phyloP scores from a whole-genome alignment of 306 rosid genomes.

The Parietaria judaica region DNA sequence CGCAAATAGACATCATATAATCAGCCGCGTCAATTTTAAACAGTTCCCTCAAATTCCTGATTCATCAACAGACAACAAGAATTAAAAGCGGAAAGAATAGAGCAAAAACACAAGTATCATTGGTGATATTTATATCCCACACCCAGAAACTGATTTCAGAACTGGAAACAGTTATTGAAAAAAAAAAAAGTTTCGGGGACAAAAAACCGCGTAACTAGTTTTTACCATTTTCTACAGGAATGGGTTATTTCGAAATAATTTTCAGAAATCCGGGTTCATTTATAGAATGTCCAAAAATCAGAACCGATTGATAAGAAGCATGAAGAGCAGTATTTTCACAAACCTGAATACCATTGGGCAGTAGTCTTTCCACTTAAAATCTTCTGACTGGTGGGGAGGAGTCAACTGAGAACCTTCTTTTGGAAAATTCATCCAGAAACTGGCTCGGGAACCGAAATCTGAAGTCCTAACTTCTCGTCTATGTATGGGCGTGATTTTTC shows the following conservation, averaged over 20 bases:
- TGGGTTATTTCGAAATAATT: too few relatives aligned
- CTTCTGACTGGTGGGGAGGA: conserved; percentile 93
- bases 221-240: too few relatives aligned
- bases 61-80: conserved; percentile 17
- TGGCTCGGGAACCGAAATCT: conserved; percentile 93
- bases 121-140: too few relatives aligned
- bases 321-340: conserved; percentile 17
- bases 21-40: conserved; percentile 99
- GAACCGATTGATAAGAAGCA: conserved; percentile 6
- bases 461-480: conserved; percentile 88
- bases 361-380: conserved; percentile 97
- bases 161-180: too few relatives aligned
- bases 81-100: not conserved
- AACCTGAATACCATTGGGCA: conserved; percentile 99
- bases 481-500: conserved; percentile 94
- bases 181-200: too few relatives aligned
- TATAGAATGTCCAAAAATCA: too few relatives aligned
- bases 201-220: too few relatives aligned
- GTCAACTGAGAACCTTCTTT: conserved; percentile 93
- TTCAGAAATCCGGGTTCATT: too few relatives aligned
- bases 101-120: not conserved
- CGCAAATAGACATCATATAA: conserved; percentile 99
- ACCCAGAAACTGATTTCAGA: too few relatives aligned
- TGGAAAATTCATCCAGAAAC: conserved; percentile 99
- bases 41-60: conserved; percentile 92